Base-by-base conservation (phyloP, 192 early-diverging fungal genomes). In the Coemansia sp. region DNA sequence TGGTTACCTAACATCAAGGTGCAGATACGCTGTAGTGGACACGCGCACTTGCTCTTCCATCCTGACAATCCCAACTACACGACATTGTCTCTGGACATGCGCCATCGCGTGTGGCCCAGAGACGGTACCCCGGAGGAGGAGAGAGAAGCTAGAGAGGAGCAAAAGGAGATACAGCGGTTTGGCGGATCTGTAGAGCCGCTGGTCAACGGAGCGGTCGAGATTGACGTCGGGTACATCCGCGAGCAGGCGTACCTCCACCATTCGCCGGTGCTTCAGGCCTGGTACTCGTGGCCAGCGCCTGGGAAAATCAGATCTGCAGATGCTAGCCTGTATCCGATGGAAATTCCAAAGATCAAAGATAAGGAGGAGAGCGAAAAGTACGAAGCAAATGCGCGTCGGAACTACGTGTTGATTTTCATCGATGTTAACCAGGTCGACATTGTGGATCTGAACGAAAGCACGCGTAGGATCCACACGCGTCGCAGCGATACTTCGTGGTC, bases 241-340 rank as follows among this genome's bases (percentile, higher is more conserved):
- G 78, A 81, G 63, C 69, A 75, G 36, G 78, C 78, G 22, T 81
- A 64, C 33, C 56, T 72, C 29, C 49, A 81, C 57, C 78, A 81
- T 60, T 59, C 69, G 48, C 78, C 78, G 0, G 69, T 69, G 18
- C 50, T 64, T 29, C 78, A 81, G 57, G 78, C 78, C 1, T 81
- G 78, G 78, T 81, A 81, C 56, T 75, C 78, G 60, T 81, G 78
- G 78, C 78, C 78, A n/a, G 54, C 78, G 38, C 78, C 78, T 0
- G 78, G 78, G 10, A 68, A 32, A 30, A 63, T 72, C 50, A 71
- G 73, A 29, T 42, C 56, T 7, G 38, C 69, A 0, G 73, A 81
- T 63, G 28, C 72, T 17, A 31, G 61, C 30, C 64, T 81, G 14
- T 81, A 81, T 33, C 78, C 78, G 17, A 10, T 20, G 0, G 67